Conservation (phyloP, 495 filamentous ascomycete species). For the Hyphodiscus hymeniophilus region DNA sequence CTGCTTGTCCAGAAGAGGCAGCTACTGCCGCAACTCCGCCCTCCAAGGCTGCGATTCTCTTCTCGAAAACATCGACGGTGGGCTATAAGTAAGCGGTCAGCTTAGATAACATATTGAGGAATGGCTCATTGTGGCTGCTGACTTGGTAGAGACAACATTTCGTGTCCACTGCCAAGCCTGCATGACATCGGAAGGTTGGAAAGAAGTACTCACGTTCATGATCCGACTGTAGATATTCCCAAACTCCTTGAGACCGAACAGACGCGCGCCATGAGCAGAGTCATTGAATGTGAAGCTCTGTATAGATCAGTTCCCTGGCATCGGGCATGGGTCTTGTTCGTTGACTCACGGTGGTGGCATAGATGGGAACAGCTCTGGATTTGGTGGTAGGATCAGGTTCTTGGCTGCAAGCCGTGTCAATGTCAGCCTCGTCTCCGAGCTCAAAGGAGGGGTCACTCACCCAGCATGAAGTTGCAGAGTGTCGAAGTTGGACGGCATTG, state of each 20-base stretch:
- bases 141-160: no score
- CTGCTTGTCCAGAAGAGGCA: constrained; percentile 82
- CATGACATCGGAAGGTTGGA: no score
- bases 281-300: constrained; percentile 94
- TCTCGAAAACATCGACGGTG: constrained; percentile 96
- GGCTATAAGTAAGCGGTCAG: constrained; percentile 44
- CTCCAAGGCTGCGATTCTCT: constrained; percentile 91
- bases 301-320: neutral
- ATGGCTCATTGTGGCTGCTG: neutral
- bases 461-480: constrained; percentile 96
- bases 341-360: constrained; percentile 71
- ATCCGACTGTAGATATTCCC: constrained; percentile 98
- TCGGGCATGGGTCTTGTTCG: neutral
- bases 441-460: constrained; percentile 38
- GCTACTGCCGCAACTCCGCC: constrained; percentile 89
- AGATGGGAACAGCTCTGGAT: constrained; percentile 89
- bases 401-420: constrained; percentile 45
- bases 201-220: constrained; percentile 63
- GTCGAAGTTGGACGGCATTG: constrained; percentile 54
- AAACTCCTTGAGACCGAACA: constrained; percentile 96
- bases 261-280: constrained; percentile 88
- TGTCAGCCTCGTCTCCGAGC: constrained; percentile 15
- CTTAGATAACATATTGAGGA: neutral
- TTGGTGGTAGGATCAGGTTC: constrained; percentile 81
- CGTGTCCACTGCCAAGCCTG: no score